A percentile compares a stretch with the other conserved stretches of the same genome.
These are phyloP conservation scores for Saraca asoca DNA, from an alignment of 331 rosid species.

Conservation along the genomic window DNA sequence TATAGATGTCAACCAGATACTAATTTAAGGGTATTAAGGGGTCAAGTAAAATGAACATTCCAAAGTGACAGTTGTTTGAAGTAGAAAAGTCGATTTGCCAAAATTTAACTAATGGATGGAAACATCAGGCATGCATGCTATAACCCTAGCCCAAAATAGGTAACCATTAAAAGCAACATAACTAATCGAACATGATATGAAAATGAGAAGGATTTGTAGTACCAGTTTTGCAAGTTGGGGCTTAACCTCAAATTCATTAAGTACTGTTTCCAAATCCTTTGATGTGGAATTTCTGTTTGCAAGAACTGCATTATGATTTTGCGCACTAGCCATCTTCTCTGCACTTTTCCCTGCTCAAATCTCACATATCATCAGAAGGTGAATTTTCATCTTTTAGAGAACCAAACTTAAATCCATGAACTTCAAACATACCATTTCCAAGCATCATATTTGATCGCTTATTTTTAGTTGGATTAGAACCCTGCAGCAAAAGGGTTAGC, in stretches of 20 bases:
- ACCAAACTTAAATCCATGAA: constrained; percentile 21
- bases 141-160: not conserved
- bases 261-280: constrained; percentile 22
- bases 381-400: constrained; percentile 26
- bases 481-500: constrained; percentile 39
- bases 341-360: constrained; percentile 42
- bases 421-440: constrained; percentile 45
- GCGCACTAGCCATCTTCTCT: constrained; percentile 16
- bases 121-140: not conserved
- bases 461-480: constrained; percentile 30
- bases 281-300: constrained; percentile 21
- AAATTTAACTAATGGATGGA: constrained; percentile 20
- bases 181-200: constrained; percentile 1
- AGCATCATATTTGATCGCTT: constrained; percentile 28
- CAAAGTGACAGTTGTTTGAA: not conserved
- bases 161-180: not conserved
- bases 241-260: constrained; percentile 23
- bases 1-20: not conserved
- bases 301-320: constrained; percentile 20
- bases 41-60: not conserved
- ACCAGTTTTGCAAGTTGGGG: constrained; percentile 32
- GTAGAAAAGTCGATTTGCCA: constrained; percentile 9
- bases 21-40: not conserved
- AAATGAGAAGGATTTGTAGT: constrained; percentile 10
- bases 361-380: constrained; percentile 23